phyloP scores from a whole-genome alignment of 805 yeast genomes.

The Lachancea waltii region DNA sequence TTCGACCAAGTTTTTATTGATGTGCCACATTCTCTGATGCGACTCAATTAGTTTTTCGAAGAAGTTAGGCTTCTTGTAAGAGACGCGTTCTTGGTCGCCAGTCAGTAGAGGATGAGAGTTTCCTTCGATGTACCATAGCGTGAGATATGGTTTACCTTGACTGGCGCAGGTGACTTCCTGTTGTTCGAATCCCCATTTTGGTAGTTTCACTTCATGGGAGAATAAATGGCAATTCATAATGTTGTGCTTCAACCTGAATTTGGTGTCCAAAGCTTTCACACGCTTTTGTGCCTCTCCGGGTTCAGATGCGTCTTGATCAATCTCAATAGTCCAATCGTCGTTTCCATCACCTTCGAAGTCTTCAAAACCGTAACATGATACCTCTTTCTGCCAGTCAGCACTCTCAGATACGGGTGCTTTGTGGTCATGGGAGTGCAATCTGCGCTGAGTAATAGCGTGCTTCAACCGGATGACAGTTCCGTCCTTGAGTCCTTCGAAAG shows the following conservation, averaged over 20 bases:
- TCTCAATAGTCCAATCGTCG: slow-evolving; percentile 75
- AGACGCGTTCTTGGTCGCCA: slow-evolving; percentile 40
- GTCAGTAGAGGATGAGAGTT: slow-evolving; percentile 48
- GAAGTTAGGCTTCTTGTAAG: slow-evolving; percentile 49
- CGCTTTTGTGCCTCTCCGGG: slow-evolving; percentile 47
- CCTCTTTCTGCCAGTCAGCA: slow-evolving; percentile 79
- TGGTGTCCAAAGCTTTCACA: slow-evolving; percentile 60
- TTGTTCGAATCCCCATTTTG: slow-evolving; percentile 79
- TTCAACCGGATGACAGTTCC: slow-evolving; percentile 65
- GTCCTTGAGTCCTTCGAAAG: slow-evolving; percentile 56
- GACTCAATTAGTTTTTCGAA: slow-evolving; percentile 57
- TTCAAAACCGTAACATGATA: slow-evolving; percentile 65
- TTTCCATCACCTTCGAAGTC: slow-evolving; percentile 79
- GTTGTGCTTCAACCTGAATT: slow-evolving; percentile 71
- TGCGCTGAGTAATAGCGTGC: slow-evolving; percentile 51
- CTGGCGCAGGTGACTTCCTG: slow-evolving; percentile 79
- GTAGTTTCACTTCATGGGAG: slow-evolving; percentile 68
- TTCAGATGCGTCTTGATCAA: slow-evolving; percentile 47
- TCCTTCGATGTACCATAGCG: slow-evolving; percentile 70
- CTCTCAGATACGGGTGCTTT: slow-evolving; percentile 67
- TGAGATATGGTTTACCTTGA: slow-evolving; percentile 54
- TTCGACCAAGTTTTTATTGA: slow-evolving; percentile 61
- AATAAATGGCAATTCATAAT: slow-evolving; percentile 73
- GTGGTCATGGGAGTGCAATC: slow-evolving; percentile 80
- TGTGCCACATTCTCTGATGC: slow-evolving; percentile 70